Evolutionary conservation across 805 yeast genomes (phyloP).

Genomic region (Metschnikowia aberdeeniae): DNA sequence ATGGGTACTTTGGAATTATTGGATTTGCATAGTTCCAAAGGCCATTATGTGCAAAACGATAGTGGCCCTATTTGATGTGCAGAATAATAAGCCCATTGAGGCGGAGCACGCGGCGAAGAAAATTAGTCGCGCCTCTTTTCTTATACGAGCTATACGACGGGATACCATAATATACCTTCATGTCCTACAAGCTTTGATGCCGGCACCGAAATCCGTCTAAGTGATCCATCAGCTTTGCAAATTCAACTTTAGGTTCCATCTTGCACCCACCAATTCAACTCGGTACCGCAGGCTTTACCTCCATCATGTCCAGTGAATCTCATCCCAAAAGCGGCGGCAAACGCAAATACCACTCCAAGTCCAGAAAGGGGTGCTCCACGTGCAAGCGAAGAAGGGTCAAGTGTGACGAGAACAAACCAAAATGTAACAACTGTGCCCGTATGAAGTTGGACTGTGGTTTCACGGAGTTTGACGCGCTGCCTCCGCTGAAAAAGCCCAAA

Average conservation of each 20-base stretch:
- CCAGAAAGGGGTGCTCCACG: constrained; percentile 83
- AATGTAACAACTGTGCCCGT: constrained; percentile 73
- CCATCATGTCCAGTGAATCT: background rate
- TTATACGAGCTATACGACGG: constrained; percentile 12
- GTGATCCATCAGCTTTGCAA: background rate
- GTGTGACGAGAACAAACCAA: constrained; percentile 84
- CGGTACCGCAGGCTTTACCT: constrained; percentile 1
- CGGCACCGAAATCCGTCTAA: background rate
- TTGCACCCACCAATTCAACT: constrained; percentile 4
- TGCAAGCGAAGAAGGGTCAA: constrained; percentile 88
- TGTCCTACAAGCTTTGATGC: constrained; percentile 1
- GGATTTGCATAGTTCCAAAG: too few relatives aligned
- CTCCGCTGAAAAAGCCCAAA: constrained; percentile 5
- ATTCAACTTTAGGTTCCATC: background rate
- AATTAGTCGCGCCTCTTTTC: background rate
- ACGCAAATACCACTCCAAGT: constrained; percentile 84
- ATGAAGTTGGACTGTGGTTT: constrained; percentile 79
- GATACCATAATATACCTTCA: background rate
- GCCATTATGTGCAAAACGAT: too few relatives aligned
- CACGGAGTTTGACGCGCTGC: constrained; percentile 18
- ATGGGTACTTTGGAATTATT: too few relatives aligned
- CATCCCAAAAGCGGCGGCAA: constrained; percentile 30
- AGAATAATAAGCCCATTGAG: background rate
- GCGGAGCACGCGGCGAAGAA: background rate
- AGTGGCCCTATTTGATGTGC: too few relatives aligned